Conservation (phyloP, 208 protist genomes). For the Acanthamoeba healyi region DNA sequence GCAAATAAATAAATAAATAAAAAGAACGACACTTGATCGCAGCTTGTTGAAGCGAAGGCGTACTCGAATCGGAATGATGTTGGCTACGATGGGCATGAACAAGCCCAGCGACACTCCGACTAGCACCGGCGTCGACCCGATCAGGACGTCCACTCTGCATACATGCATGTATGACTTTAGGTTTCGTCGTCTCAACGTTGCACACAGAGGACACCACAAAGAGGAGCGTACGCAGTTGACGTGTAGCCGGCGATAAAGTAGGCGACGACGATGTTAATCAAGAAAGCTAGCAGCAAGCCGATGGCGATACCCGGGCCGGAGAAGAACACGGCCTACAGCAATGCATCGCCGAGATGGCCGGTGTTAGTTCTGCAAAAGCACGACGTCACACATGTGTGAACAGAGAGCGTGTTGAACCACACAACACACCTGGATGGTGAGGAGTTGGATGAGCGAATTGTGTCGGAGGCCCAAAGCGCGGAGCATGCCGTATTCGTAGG, state of each 20-base stretch:
- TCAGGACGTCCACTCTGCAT: not conserved
- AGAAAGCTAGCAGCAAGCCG: conserved; percentile 90
- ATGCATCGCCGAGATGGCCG: no score
- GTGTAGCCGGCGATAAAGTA: conserved; percentile 85
- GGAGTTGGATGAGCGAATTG: conserved; percentile 90
- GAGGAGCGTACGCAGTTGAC: not conserved
- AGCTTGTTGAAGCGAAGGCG: not conserved
- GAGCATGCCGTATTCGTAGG: conserved; percentile 97
- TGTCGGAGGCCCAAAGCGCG: conserved; percentile 94
- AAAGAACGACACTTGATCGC: not conserved
- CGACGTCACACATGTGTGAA: no score
- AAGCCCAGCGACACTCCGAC: conserved; percentile 78
- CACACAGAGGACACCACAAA: no score
- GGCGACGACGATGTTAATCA: conserved; percentile 91
- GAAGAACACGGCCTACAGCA: conserved; percentile 93
- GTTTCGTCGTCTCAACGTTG: no score
- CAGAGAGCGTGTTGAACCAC: not conserved
- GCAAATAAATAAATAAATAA: not conserved
- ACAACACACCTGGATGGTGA: conserved; percentile 85
- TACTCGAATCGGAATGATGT: conserved; percentile 83
- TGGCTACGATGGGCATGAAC: conserved; percentile 92
- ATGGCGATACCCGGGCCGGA: conserved; percentile 93
- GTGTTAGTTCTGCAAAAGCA: no score
- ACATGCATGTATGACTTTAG: no score
- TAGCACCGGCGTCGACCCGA: not conserved